Conservation (phyloP, 148 eudicot genomes). For the Silene latifolia region DNA sequence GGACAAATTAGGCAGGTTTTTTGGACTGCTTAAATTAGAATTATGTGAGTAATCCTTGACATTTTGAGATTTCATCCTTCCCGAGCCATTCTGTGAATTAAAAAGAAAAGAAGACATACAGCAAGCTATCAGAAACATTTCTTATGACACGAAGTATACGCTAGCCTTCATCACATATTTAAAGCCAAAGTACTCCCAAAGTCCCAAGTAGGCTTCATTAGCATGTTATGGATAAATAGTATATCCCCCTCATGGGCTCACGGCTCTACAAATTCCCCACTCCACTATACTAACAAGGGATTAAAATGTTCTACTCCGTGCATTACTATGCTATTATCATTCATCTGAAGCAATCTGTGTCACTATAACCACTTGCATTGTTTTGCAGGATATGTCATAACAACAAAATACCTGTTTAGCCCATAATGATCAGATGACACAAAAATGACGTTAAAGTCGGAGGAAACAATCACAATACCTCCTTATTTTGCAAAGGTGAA, state of each 20-base stretch:
- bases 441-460: slow-evolving; percentile 1
- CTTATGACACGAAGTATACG: too few species aligned
- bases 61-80: slow-evolving; percentile 17
- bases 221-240: background rate
- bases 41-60: slow-evolving; percentile 26
- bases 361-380: background rate
- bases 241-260: background rate
- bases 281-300: background rate
- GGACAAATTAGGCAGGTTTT: slow-evolving; percentile 26
- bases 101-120: background rate
- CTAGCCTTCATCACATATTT: too few species aligned
- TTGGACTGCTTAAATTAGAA: slow-evolving; percentile 27
- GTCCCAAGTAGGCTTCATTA: too few species aligned
- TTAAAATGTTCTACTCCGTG: too few species aligned
- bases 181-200: too few species aligned
- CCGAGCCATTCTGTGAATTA: slow-evolving; percentile 24
- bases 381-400: background rate
- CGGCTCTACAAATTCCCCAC: background rate
- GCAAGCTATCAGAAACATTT: background rate
- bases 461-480: slow-evolving; percentile 38
- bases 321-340: background rate
- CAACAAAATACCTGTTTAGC: background rate
- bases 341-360: background rate
- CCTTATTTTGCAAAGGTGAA: slow-evolving; percentile 36
- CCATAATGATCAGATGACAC: background rate